Evolutionary conservation across 768 basidiomycete species (phyloP).

Genomic region (Trametes maxima): DNA sequence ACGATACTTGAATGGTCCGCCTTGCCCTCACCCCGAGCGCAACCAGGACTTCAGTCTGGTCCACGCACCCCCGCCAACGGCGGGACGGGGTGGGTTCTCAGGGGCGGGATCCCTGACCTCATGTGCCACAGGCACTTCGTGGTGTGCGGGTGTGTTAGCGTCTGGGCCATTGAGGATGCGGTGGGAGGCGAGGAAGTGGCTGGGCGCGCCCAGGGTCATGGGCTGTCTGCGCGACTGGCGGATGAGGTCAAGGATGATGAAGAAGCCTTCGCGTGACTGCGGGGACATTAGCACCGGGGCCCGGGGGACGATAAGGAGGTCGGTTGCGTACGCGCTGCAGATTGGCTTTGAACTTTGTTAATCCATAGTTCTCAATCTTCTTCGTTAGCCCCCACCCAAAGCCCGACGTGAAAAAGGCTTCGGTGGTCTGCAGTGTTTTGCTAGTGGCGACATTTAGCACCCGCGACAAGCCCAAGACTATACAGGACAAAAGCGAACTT

Average conservation of each 20-base stretch:
- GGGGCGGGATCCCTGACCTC: slow-evolving; percentile 7
- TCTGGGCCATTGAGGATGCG: slow-evolving; percentile 16
- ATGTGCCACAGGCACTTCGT: slow-evolving; percentile 2
- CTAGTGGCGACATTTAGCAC: slow-evolving; percentile 38
- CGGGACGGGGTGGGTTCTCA: neutral
- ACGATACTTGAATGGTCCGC: slow-evolving; percentile 3
- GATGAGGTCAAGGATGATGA: slow-evolving; percentile 74
- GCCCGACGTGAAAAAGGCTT: slow-evolving; percentile 83
- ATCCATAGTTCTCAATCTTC: slow-evolving; percentile 83
- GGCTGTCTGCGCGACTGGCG: slow-evolving; percentile 74
- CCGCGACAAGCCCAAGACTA: neutral
- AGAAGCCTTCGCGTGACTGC: slow-evolving; percentile 87
- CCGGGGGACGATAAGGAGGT: slow-evolving; percentile 13
- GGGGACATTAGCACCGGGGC: slow-evolving; percentile 10
- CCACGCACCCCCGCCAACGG: slow-evolving; percentile 36
- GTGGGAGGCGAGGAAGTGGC: slow-evolving; percentile 34
- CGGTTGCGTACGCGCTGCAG: slow-evolving; percentile 67
- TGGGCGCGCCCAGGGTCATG: slow-evolving; percentile 45
- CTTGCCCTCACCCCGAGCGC: slow-evolving; percentile 19
- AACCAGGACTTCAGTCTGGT: slow-evolving; percentile 47
- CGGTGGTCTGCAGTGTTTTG: slow-evolving; percentile 82
- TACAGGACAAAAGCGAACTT: slow-evolving; percentile 27
- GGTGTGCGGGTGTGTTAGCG: slow-evolving; percentile 9
- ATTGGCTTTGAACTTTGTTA: slow-evolving; percentile 84
- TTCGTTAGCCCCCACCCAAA: slow-evolving; percentile 92